A percentile compares a stretch with the other conserved stretches of the same genome.
Evolutionary conservation across 805 yeast genomes (phyloP).

Genomic region (Wickerhamomyces strasburgensis): DNA sequence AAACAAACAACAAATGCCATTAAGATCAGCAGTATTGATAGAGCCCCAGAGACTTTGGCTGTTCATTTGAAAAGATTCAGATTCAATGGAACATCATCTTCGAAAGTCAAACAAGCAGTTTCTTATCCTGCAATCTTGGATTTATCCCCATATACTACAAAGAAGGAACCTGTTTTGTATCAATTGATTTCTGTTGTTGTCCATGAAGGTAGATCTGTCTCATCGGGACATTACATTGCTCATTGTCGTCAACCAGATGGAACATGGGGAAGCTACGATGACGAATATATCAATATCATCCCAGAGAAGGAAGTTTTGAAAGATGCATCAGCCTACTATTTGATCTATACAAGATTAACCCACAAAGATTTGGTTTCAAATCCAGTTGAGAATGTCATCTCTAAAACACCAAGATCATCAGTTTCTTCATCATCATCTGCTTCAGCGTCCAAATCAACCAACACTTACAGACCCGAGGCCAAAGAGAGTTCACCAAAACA

Average conservation of each 20-base stretch:
- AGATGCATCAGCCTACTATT: slow-evolving; percentile 87
- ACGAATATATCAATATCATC: slow-evolving; percentile 75
- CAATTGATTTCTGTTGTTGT: slow-evolving; percentile 79
- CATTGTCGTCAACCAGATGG: slow-evolving; percentile 91
- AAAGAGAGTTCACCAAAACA: no score
- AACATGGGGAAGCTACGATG: slow-evolving; percentile 91
- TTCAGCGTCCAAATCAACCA: no score
- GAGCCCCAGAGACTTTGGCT: slow-evolving; percentile 83
- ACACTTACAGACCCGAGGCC: no score
- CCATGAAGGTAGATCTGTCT: slow-evolving; percentile 90
- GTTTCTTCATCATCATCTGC: neutral
- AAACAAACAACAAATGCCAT: slow-evolving; percentile 69
- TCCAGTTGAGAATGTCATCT: slow-evolving; percentile 1
- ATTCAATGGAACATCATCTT: slow-evolving; percentile 72
- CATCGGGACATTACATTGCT: slow-evolving; percentile 90
- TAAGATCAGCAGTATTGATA: slow-evolving; percentile 66
- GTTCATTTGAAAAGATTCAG: slow-evolving; percentile 89
- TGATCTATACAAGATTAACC: slow-evolving; percentile 75
- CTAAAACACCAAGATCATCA: neutral
- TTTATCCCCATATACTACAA: slow-evolving; percentile 55
- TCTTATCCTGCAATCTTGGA: slow-evolving; percentile 75
- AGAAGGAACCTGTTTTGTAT: slow-evolving; percentile 48
- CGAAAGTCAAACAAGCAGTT: slow-evolving; percentile 85
- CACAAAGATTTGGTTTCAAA: slow-evolving; percentile 37
- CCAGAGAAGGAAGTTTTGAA: slow-evolving; percentile 68